These are phyloP conservation scores for Erodium texanum DNA, from an alignment of 441 rosid genomes.

Conservation along the genomic window DNA sequence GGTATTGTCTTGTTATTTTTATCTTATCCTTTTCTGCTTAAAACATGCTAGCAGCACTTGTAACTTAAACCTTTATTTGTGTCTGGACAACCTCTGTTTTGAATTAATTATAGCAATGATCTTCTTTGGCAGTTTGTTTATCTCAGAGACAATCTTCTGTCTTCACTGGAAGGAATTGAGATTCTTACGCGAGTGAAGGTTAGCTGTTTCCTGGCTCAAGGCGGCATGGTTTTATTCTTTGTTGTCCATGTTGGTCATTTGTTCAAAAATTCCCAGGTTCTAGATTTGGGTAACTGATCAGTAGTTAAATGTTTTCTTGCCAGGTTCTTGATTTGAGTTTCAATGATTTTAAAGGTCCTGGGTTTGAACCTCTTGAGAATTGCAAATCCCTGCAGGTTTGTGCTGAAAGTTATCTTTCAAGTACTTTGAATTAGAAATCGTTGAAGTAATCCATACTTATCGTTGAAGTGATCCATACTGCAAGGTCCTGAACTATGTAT, in stretches of 20 bases:
- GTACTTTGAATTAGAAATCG: constrained; percentile 7
- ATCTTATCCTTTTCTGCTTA: background rate
- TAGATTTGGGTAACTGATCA: constrained; percentile 12
- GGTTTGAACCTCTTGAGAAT: constrained; percentile 91
- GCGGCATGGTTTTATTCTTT: constrained; percentile 2
- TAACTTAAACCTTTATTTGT: background rate
- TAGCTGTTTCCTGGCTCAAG: constrained; percentile 21
- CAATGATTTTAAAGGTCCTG: constrained; percentile 99
- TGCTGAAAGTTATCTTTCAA: constrained; percentile 21
- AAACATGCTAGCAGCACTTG: background rate
- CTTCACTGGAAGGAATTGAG: constrained; percentile 85
- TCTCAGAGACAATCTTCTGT: constrained; percentile 90
- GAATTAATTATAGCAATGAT: constrained; percentile 8
- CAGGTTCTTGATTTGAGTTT: constrained; percentile 99
- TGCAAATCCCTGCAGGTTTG: constrained; percentile 89
- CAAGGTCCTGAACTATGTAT: constrained; percentile 24
- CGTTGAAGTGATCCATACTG: constrained; percentile 16
- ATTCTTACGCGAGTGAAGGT: constrained; percentile 93
- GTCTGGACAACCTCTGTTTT: background rate
- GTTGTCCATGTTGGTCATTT: constrained; percentile 1
- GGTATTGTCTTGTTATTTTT: background rate
- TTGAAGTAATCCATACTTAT: constrained; percentile 18
- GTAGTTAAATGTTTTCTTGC: constrained; percentile 17
- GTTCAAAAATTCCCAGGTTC: background rate
- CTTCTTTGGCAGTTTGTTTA: constrained; percentile 76